phyloP scores from a whole-genome alignment of 148 eudicot genomes.

The Mesembryanthemum crystallinum region DNA sequence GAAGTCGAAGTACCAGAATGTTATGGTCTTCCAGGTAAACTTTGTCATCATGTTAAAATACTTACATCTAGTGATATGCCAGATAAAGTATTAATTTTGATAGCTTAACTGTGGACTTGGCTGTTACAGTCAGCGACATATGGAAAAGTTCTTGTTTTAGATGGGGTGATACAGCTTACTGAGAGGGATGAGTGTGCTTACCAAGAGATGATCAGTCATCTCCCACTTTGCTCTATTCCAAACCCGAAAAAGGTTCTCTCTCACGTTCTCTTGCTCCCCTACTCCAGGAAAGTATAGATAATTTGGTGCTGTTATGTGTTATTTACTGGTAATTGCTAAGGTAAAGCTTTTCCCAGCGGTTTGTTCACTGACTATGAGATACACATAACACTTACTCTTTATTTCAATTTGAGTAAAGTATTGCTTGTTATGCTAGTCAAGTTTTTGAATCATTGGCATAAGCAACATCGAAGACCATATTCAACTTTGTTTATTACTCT shows the following conservation, averaged over 20 bases:
- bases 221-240: conserved; percentile 92
- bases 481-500: too few species aligned
- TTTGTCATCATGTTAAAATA: background rate
- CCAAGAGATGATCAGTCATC: conserved; percentile 93
- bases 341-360: too few species aligned
- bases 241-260: conserved; percentile 80
- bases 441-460: too few species aligned
- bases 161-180: conserved; percentile 94
- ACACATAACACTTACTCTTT: too few species aligned
- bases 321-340: too few species aligned
- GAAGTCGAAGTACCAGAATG: conserved; percentile 85
- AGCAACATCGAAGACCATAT: too few species aligned
- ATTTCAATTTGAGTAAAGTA: too few species aligned
- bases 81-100: background rate
- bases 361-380: too few species aligned
- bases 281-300: background rate
- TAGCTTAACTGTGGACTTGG: conserved; percentile 15
- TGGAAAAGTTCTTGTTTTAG: conserved; percentile 91
- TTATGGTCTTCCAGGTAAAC: conserved; percentile 80
- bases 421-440: too few species aligned
- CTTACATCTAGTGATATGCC: background rate
- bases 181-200: conserved; percentile 98
- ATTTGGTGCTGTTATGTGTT: background rate
- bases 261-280: background rate
- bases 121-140: conserved; percentile 79